Conservation (phyloP, 2,329 filamentous ascomycete genomes). For the Emmonsiellopsis sp. region DNA sequence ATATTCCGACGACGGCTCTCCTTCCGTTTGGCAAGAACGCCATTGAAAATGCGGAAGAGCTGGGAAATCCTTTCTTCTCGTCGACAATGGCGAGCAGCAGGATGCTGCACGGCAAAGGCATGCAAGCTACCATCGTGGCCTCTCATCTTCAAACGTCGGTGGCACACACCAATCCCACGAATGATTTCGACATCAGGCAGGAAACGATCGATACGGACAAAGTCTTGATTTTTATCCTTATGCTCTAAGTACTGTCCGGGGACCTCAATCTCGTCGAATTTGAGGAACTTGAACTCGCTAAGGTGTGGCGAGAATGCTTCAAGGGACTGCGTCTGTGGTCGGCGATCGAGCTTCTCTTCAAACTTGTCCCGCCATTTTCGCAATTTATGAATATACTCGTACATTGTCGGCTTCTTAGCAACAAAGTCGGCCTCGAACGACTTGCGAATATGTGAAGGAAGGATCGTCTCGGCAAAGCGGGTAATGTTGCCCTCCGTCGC, state of each 20-base stretch:
- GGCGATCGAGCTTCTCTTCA: slow-evolving; percentile 89
- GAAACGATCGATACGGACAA: slow-evolving; percentile 94
- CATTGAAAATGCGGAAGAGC: slow-evolving; percentile 95
- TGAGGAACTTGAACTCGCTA: slow-evolving; percentile 93
- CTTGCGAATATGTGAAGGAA: slow-evolving; percentile 88
- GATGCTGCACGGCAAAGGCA: slow-evolving; percentile 92
- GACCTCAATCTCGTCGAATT: slow-evolving; percentile 97
- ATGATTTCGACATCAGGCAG: slow-evolving; percentile 89
- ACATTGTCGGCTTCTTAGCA: slow-evolving; percentile 88
- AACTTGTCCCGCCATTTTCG: slow-evolving; percentile 96
- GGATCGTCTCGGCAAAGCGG: slow-evolving; percentile 88
- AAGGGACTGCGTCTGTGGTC: slow-evolving; percentile 61
- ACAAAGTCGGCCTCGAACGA: slow-evolving; percentile 99
- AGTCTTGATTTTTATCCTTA: slow-evolving; percentile 98
- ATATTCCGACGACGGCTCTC: slow-evolving; percentile 88
- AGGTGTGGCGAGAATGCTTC: slow-evolving; percentile 84
- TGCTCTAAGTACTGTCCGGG: slow-evolving; percentile 95
- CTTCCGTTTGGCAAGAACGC: slow-evolving; percentile 82
- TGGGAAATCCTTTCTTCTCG: slow-evolving; percentile 92
- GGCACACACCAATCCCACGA: slow-evolving; percentile 79
- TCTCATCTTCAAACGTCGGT: slow-evolving; percentile 87
- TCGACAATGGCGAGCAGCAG: slow-evolving; percentile 81
- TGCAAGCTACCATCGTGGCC: slow-evolving; percentile 97
- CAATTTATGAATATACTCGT: slow-evolving; percentile 95
- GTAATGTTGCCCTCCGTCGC: slow-evolving; percentile 96